Conservation (phyloP, 129 eudicot species). For the Scalesia atractyloides region DNA sequence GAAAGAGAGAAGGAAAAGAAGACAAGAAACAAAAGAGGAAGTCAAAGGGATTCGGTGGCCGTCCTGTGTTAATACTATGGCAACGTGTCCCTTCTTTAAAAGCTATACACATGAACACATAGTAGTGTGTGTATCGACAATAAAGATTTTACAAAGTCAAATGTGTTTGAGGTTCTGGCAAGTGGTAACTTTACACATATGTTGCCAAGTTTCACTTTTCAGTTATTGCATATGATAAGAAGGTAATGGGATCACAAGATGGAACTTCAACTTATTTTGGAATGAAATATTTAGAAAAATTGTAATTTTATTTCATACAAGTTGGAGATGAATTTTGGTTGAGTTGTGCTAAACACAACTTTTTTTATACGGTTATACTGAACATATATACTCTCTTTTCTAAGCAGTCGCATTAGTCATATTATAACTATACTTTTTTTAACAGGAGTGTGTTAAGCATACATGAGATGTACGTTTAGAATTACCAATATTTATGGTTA, state of each 20-base stretch:
- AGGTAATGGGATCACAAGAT: conserved; percentile 17
- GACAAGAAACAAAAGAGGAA: conserved; percentile 39
- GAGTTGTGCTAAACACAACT: neutral
- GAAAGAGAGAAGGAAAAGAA: conserved; percentile 8
- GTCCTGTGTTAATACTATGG: conserved; percentile 64
- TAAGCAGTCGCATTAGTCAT: too few species aligned
- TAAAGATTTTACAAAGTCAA: conserved; percentile 24
- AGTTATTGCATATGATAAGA: conserved; percentile 18
- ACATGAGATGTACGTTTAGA: too few species aligned
- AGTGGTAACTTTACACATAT: conserved; percentile 24
- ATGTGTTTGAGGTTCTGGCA: conserved; percentile 15
- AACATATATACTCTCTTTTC: too few species aligned
- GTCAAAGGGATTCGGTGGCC: conserved; percentile 90
- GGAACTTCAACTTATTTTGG: neutral
- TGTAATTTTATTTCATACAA: neutral
- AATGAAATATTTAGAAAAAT: neutral
- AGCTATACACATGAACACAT: conserved; percentile 24
- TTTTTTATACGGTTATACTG: too few species aligned
- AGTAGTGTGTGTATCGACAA: conserved; percentile 16
- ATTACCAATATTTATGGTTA: too few species aligned
- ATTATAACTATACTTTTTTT: too few species aligned
- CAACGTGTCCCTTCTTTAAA: conserved; percentile 76
- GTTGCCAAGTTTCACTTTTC: conserved; percentile 29
- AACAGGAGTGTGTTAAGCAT: too few species aligned
- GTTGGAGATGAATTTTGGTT: neutral